Evolutionary conservation across 2,329 filamentous ascomycete species (phyloP), one percentile per base, ranked within the genome.

Genomic region (Pseudocercospora crystallina): DNA sequence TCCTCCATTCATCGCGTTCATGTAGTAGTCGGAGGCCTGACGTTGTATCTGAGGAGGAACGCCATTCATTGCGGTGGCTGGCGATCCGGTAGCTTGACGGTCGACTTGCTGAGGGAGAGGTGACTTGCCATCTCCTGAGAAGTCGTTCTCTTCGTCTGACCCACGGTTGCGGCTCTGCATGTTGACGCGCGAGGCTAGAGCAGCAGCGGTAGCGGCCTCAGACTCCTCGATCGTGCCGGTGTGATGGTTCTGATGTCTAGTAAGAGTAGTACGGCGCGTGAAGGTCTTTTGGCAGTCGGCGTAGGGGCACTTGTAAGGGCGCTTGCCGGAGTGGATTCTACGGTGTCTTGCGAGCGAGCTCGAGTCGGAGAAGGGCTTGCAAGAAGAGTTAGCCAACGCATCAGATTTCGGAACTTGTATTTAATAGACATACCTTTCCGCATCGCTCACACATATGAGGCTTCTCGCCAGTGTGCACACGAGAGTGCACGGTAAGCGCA

Each of bases 241-340:
- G 70, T 97, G 94, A 64, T 95, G 89, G 62, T 95, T 96, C 73
- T 96, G 90, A 69, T 99, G 94, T 43, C 94, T 84, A 2, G 92
- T 99, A 55, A 99, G 77, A 2, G 94, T 97, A 1, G 94, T 97
- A 58, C 92, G 87, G 50, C 94, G 86, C 8, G 94, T 99, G 66
- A 99, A 99, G 0, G 92, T 97, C 80, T 97, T 97, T 68, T 97
- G 91, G 71, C 94, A 99, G 70, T 96, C 91, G 53, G 90, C 91
- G 64, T 94, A 97, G 1, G 91, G 91, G 73, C 94, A 99, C 71
- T 96, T 96, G 77, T 97, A 99, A 1, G 94, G 94, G 43, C 94
- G 82, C 73, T 94, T 96, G 52, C 94, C 94, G 3, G 90, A 95
- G 69, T 99, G 94, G 54, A 96, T 97, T 58, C 94, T 84, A 53